These are phyloP conservation scores for Cercospora beticola DNA, from an alignment of 2,329 filamentous ascomycete genomes.

Conservation along the genomic window DNA sequence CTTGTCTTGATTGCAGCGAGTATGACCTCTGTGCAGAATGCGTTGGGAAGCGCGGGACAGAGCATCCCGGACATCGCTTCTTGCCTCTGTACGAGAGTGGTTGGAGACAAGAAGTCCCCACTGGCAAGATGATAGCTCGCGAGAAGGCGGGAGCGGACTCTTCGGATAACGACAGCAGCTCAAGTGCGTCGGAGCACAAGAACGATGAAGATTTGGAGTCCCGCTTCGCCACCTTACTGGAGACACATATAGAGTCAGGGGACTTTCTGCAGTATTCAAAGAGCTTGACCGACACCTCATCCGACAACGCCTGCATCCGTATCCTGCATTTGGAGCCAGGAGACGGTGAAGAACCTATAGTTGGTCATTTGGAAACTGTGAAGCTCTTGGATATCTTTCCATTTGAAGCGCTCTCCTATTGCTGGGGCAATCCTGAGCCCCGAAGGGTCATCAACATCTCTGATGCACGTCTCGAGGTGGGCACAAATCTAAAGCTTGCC, in stretches of 20 bases:
- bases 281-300: neutral
- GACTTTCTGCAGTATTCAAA: neutral
- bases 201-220: neutral
- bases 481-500: conserved; percentile 9
- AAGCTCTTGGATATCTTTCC: neutral
- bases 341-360: neutral
- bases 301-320: neutral
- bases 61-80: neutral
- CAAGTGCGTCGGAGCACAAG: neutral
- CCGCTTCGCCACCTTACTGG: neutral
- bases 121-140: neutral
- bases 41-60: neutral
- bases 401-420: conserved; percentile 13
- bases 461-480: neutral
- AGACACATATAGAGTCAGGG: neutral
- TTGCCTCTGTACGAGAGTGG: neutral
- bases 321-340: conserved; percentile 6
- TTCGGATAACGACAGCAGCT: neutral
- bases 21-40: conserved; percentile 10
- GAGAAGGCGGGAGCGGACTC: neutral
- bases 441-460: conserved; percentile 3
- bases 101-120: neutral
- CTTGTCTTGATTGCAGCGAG: conserved; percentile 5
- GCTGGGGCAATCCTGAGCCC: conserved; percentile 9
- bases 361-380: conserved; percentile 5